Evolutionary conservation across 768 basidiomycete species (phyloP), one percentile per base, ranked within the genome.

Genomic region (Krasilnikovozyma curviuscula): DNA sequence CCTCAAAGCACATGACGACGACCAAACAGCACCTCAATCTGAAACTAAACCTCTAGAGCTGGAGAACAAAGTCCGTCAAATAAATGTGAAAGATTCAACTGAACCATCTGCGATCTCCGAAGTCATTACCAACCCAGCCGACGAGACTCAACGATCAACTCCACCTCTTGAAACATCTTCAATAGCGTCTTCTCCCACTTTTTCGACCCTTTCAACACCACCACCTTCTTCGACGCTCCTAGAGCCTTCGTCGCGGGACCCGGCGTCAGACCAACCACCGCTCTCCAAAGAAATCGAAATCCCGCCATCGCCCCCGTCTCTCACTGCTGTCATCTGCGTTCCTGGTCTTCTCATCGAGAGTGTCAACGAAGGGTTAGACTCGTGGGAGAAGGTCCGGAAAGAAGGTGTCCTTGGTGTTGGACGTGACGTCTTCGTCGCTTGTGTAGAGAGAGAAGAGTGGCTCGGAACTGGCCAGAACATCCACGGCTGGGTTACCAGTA

Each of bases 301-400:
- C 10, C 44, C 45, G 0, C 38, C 40, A 5, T 40, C 30, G 1
- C 40, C 50, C 12, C 45, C 50, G 1, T 41, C 45, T 3, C 31
- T 52, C 16, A 46, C 50, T 58, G 66, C 62, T 1, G 62, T 67
- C 39, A 68, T 71, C 49, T 56, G 67, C 46, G 64, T 67, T 0
- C 67, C 69, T 3, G 70, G 70, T 18, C 58, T 70, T 7, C 58
- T 69, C 16, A 56, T 66, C 21, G 63, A 67, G 10, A 61, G 59
- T 3, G 47, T 49, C 7, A 61, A 58, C n/a, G 69, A 70, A 57
- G 63, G 57, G 14, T 52, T 67, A 35, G 55, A 58, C 13, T 62
- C 66, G 0, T 68, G 63, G 63, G n/a, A 27, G 28, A 16, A 18
- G 3, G 46, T 47, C 25, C 28, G 27, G n/a, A n/a, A n/a, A n/a